Evolutionary conservation across 176 grass and related monocot genomes (phyloP).

Genomic region (Hordeum vulgare): DNA sequence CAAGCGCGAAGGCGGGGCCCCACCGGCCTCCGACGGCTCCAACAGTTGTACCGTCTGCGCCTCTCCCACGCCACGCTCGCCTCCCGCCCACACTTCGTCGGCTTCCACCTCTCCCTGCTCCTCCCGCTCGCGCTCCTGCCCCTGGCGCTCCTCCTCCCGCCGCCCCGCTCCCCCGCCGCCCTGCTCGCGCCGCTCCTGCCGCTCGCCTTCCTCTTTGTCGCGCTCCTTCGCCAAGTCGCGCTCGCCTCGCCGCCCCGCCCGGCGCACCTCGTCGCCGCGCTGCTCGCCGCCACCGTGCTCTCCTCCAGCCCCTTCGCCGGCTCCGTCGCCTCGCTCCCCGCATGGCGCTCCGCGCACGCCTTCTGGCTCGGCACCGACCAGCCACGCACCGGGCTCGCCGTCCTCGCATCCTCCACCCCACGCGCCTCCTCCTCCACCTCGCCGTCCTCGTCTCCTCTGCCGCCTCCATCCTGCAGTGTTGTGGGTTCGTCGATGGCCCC

Average conservation of each 20-base stretch:
- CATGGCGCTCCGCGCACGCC: constrained; percentile 47
- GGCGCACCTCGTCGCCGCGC: constrained; percentile 32
- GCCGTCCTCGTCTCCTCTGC: constrained; percentile 41
- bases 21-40: constrained; percentile 13
- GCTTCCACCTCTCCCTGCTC: constrained; percentile 40
- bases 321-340: constrained; percentile 45
- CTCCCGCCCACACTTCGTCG: constrained; percentile 59
- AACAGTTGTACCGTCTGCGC: constrained; percentile 80
- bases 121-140: constrained; percentile 36
- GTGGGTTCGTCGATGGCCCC: constrained; percentile 7
- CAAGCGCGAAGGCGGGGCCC: constrained; percentile 28
- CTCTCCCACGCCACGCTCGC: constrained; percentile 50
- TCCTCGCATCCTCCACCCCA: constrained; percentile 46
- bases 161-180: not conserved
- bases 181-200: constrained; percentile 17
- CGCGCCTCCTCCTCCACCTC: constrained; percentile 40
- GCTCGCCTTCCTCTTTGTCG: constrained; percentile 27
- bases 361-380: constrained; percentile 95
- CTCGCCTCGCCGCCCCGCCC: constrained; percentile 36
- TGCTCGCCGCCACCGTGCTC: constrained; percentile 30
- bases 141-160: constrained; percentile 26
- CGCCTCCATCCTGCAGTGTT: constrained; percentile 36
- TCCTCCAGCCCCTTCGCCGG: constrained; percentile 47
- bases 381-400: constrained; percentile 52
- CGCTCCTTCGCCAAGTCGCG: constrained; percentile 43